phyloP scores from a whole-genome alignment of 1,284 basidiomycete species.

The Ustilago loliicola region DNA sequence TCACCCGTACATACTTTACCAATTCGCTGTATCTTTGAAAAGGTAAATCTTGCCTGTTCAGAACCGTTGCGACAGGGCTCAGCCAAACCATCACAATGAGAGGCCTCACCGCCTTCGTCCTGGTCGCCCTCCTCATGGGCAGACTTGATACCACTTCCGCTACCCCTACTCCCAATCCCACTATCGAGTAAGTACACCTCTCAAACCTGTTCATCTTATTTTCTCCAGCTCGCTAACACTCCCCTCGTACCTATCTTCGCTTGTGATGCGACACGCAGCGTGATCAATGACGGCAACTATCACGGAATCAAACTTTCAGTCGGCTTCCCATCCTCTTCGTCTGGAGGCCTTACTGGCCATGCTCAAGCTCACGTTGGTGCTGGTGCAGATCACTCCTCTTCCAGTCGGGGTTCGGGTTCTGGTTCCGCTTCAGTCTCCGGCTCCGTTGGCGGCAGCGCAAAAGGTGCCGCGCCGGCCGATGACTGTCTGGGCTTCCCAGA shows the following conservation, averaged over 20 bases:
- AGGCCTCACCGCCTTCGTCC: constrained; percentile 11
- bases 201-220: background rate
- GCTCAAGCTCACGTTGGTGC: background rate
- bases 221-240: background rate
- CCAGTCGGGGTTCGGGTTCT: background rate
- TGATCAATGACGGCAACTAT: background rate
- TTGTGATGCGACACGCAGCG: background rate
- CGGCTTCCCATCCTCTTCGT: background rate
- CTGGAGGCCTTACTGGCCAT: background rate
- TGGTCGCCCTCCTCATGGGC: constrained; percentile 20
- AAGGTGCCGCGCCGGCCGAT: constrained; percentile 1
- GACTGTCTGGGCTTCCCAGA: constrained; percentile 15
- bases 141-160: constrained; percentile 16
- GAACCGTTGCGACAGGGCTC: background rate
- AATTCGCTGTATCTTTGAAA: background rate
- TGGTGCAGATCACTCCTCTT: background rate
- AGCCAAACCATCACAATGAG: constrained; percentile 12
- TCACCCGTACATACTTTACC: background rate
- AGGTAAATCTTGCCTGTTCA: background rate
- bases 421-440: background rate
- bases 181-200: constrained; percentile 18
- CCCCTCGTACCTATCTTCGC: background rate
- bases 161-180: constrained; percentile 8
- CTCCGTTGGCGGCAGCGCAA: background rate
- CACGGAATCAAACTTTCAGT: background rate